These are phyloP conservation scores for Tephrocybe sp. DNA, from an alignment of 768 basidiomycete genomes.

Conservation along the genomic window DNA sequence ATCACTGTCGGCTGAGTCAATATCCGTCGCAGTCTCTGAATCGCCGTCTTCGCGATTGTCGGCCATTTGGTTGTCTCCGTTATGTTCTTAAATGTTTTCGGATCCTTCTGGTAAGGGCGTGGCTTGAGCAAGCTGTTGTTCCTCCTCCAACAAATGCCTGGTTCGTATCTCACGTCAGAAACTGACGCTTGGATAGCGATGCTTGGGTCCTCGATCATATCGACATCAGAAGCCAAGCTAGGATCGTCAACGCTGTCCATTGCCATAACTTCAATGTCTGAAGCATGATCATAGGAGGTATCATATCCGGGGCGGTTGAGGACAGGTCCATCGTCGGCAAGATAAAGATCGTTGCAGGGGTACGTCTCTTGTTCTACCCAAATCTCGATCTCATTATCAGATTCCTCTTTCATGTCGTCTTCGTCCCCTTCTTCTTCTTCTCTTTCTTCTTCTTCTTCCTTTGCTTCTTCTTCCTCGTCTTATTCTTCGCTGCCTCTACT, in stretches of 20 bases:
- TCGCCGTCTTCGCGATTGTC: neutral
- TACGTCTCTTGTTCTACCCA: neutral
- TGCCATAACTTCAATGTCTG: neutral
- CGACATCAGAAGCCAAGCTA: neutral
- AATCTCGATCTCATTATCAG: neutral
- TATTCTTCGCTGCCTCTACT: neutral
- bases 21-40: neutral
- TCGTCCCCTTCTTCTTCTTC: neutral
- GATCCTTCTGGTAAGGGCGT: neutral
- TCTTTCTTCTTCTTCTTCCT: neutral
- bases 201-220: constrained; percentile 4
- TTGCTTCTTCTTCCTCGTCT: neutral
- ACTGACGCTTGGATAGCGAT: constrained; percentile 1
- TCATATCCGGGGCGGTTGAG: constrained; percentile 8
- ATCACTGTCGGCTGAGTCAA: constrained; percentile 7
- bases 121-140: neutral
- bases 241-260: neutral
- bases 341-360: neutral
- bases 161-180: neutral
- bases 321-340: constrained; percentile 5
- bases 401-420: neutral
- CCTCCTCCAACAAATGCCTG: neutral
- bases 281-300: constrained; percentile 1
- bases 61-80: neutral
- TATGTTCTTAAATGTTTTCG: neutral